Conservation (phyloP, 2,329 filamentous ascomycete species). For the Colletotrichum endophyticum region DNA sequence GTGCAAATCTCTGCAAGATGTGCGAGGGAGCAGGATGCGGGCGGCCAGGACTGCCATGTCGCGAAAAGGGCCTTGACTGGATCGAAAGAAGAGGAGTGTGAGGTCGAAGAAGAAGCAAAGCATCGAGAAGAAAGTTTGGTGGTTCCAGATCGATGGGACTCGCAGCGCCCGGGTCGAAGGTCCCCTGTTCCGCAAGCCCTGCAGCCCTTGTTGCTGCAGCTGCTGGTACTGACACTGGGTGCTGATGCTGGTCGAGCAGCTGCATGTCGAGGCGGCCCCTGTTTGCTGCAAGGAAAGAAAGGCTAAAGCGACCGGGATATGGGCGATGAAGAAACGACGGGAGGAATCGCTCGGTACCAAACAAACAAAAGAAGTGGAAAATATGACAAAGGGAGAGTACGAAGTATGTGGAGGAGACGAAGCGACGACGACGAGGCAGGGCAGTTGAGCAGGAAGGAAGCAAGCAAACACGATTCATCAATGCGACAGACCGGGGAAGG, state of each 20-base stretch:
- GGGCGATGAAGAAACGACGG: neutral
- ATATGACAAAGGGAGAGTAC: neutral
- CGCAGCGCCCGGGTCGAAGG: neutral
- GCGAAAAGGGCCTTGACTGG: neutral
- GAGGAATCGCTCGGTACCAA: neutral
- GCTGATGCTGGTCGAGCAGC: neutral
- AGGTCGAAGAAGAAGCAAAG: neutral
- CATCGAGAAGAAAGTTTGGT: neutral
- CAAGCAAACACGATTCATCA: neutral
- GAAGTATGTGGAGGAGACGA: neutral
- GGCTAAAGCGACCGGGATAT: neutral
- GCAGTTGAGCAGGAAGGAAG: neutral
- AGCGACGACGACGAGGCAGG: neutral
- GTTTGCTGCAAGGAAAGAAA: neutral
- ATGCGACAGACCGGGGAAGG: neutral
- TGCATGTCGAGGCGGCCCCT: neutral
- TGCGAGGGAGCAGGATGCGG: neutral
- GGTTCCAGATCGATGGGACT: constrained; percentile 16
- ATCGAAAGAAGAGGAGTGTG: neutral
- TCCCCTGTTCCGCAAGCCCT: neutral
- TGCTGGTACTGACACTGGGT: neutral
- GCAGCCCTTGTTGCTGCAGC: neutral
- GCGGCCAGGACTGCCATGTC: neutral
- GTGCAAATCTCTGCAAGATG: neutral
- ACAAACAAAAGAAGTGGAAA: neutral